phyloP scores from a whole-genome alignment of 331 rosid species.

The Cydonia oblonga region DNA sequence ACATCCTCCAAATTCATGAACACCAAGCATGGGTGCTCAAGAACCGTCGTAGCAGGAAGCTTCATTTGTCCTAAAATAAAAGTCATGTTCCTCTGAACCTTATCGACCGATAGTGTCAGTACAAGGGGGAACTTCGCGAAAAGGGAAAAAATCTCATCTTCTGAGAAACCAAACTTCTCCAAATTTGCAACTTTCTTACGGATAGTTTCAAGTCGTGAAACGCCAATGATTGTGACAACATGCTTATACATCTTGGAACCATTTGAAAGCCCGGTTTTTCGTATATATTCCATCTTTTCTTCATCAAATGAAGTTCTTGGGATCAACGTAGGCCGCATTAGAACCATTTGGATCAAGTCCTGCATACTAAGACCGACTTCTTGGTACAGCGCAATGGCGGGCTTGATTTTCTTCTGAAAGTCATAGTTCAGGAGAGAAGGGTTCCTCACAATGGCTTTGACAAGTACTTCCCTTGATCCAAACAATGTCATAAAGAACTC shows the following conservation, averaged over 20 bases:
- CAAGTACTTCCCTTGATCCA: constrained; percentile 47
- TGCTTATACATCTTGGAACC: constrained; percentile 57
- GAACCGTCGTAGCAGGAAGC: constrained; percentile 45
- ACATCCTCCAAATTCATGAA: constrained; percentile 44
- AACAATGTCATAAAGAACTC: constrained; percentile 40
- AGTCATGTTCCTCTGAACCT: constrained; percentile 83
- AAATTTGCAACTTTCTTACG: constrained; percentile 44
- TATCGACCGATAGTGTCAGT: constrained; percentile 55
- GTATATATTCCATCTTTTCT: constrained; percentile 57
- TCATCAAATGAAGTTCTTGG: constrained; percentile 55
- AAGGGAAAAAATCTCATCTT: constrained; percentile 44
- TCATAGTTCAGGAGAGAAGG: constrained; percentile 57
- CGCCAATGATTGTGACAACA: constrained; percentile 49
- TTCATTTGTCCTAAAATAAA: constrained; percentile 57
- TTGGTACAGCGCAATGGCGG: constrained; percentile 36
- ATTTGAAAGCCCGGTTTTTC: constrained; percentile 37
- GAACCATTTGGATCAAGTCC: constrained; percentile 55
- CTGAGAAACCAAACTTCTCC: constrained; percentile 48
- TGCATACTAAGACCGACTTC: constrained; percentile 40
- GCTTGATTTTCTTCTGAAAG: constrained; percentile 23
- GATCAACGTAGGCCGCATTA: constrained; percentile 51
- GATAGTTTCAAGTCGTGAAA: constrained; percentile 65
- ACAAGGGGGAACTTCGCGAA: constrained; percentile 44
- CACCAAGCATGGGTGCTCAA: constrained; percentile 40
- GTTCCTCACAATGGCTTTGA: constrained; percentile 62